Base-by-base conservation (phyloP, 2,329 filamentous ascomycete species). In the Alternaria arbusti region DNA sequence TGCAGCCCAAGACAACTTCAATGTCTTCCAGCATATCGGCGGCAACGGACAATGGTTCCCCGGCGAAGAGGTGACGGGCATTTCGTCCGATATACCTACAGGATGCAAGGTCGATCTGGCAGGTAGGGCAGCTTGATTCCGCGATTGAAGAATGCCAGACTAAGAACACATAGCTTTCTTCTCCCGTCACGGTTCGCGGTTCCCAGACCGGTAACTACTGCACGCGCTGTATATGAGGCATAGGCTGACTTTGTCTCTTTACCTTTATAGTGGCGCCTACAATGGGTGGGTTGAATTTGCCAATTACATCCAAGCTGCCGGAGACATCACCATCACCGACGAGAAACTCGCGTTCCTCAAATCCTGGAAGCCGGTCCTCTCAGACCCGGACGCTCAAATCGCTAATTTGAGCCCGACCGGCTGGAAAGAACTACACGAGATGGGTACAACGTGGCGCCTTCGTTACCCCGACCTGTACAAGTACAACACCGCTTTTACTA, bases 181-280 rank as follows among this genome's bases (percentile, higher is more conserved):
- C 32, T 82, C 84, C 2, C 85, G 88, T 17, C 89, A 90, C 79
- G 89, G 89, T 17, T 89, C 87, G 45, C 83, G 88, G 45, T 91
- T 86, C 70, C 88, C 88, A 0, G 89, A 90, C 65, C 36, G 36
- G 36, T 40, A 40, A 40, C 36, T 17, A 40, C 36, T 40, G 36
- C 36, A 40, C 36, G 36, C 36, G 36, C 36, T 40, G 36, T 17
- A 40, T 5, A 40, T 40, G 36, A 40, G 36, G 36, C 36, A 40
- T 40, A 40, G 36, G 36, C 36, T 40, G 36, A 40, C n/a, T 17
- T 40, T 40, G 36, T 40, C n/a, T 40, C 1, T 40, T 40, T 40
- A 17, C 36, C 2, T 40, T 40, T 17, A 40, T 40, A 79, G 79
- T 1, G 87, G 88, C 5, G 87, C 89, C 6, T 89, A 90, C 63